These are phyloP conservation scores for Sugiyamaella japonica DNA, from an alignment of 1,139 yeast species.

Conservation along the genomic window DNA sequence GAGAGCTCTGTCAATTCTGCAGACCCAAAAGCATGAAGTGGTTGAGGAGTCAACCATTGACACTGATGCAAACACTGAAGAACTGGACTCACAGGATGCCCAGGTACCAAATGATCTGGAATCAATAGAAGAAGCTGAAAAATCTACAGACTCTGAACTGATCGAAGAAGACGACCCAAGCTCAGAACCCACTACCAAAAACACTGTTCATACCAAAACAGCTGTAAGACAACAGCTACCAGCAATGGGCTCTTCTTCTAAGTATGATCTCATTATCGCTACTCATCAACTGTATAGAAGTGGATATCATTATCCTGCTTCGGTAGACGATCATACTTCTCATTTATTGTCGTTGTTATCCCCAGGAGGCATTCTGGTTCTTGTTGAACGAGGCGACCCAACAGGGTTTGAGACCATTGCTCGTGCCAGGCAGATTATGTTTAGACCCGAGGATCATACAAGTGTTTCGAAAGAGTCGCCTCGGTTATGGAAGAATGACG, in stretches of 20 bases:
- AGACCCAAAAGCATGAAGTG: constrained; percentile 62
- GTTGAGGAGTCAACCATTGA: constrained; percentile 11
- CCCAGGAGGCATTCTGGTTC: constrained; percentile 75
- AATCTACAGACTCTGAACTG: not conserved
- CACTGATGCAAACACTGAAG: constrained; percentile 25
- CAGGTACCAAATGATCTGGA: not conserved
- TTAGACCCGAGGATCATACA: constrained; percentile 70
- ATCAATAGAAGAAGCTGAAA: not conserved
- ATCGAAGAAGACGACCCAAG: not conserved
- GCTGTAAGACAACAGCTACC: constrained; percentile 26
- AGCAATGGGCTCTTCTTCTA: constrained; percentile 27
- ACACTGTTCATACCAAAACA: constrained; percentile 16
- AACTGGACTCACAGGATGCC: constrained; percentile 22
- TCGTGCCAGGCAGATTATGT: constrained; percentile 83
- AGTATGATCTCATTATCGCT: constrained; percentile 81
- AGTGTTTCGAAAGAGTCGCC: constrained; percentile 70
- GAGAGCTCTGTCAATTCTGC: constrained; percentile 72
- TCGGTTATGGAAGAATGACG: constrained; percentile 47
- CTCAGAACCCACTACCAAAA: not conserved
- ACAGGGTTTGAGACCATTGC: constrained; percentile 86
- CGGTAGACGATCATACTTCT: constrained; percentile 70
- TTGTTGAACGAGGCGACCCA: constrained; percentile 88
- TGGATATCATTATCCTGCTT: constrained; percentile 57
- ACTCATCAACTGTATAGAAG: constrained; percentile 73
- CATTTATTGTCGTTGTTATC: constrained; percentile 59